Base-by-base conservation (phyloP, 306 rosid species). In the Lathyrus sativus region DNA sequence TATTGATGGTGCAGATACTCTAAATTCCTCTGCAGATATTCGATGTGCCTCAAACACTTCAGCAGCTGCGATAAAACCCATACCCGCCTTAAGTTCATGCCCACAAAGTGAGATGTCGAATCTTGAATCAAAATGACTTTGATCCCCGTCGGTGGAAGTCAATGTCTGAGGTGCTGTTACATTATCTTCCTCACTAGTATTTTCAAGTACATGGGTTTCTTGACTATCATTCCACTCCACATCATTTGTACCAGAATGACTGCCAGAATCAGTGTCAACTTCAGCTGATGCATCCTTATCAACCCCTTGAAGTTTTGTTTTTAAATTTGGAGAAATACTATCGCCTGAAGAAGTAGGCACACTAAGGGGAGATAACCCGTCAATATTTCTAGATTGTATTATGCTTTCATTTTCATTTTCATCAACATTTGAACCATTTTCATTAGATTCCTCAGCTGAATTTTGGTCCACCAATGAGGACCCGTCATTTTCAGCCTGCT, bases 31-130 rank as follows among this genome's bases (percentile, higher is more conserved):
- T 28, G 80, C 77, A 6, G 88, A 88, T 68, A 88, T 65, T 19
- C 66, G 86, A 68, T 70, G 87, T 15, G 84, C 85, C 46, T 88
- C 84, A 76, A 93, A 93, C 56, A 78, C 86, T 79, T 82, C 86
- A 28, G 89, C 87, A 79, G 97, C 96, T 26, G 89, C 89, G 44
- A 42, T 78, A 78, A 73, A 66, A 51, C 97, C 97, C 90, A 90
- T 93, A 33, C 97, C 92, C 9, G 57, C 74, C 69, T 67, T 81
- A 55, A 93, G 85, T 64, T 85, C 88, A 80, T 79, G 87, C 45
- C 96, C 85, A 59, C 97, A 90, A 61, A 93, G 90, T 18, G 99
- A 93, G 76, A 90, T 82, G 75, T 88, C 96, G 54, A 90, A 81
- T 69, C 85, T 65, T 67, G 39, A 57, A 64, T 78, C 83, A 43